phyloP scores from a whole-genome alignment of 2,329 filamentous ascomycete genomes.

The Ophiostoma australiae region DNA sequence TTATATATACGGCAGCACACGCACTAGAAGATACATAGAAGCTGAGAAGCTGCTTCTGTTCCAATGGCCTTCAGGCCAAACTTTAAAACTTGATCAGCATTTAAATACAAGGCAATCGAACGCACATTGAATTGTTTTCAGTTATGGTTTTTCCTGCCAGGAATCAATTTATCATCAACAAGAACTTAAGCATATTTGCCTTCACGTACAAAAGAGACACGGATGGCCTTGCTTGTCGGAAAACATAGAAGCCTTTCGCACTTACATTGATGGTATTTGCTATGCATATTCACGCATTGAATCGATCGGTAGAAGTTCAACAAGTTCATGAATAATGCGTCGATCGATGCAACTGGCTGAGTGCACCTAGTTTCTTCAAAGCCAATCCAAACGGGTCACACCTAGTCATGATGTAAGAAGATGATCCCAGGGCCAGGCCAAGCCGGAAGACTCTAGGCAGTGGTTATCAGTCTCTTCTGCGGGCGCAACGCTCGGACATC shows the following conservation, averaged over 20 bases:
- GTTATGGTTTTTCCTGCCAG: too few relatives aligned
- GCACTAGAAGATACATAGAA: neutral
- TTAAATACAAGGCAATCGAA: neutral
- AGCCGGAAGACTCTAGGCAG: neutral
- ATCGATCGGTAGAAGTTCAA: neutral
- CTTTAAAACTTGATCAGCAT: neutral
- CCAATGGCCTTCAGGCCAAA: neutral
- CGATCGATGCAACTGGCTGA: neutral
- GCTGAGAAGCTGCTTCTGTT: neutral
- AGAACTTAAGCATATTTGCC: neutral
- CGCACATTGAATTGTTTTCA: neutral
- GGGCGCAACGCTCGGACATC: neutral
- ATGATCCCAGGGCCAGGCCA: neutral
- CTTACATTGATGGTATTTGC: neutral
- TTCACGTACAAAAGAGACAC: neutral
- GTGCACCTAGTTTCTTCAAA: neutral
- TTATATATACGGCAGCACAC: neutral
- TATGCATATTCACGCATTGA: neutral
- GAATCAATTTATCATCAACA: too few relatives aligned
- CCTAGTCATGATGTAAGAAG: neutral
- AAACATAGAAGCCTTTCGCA: neutral
- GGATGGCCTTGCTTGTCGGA: neutral
- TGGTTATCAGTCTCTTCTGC: neutral
- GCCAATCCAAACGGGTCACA: neutral
- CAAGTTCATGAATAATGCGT: neutral